These are phyloP conservation scores for Meyerozyma guilliermondii DNA, from an alignment of 1,139 yeast genomes.

Conservation along the genomic window DNA sequence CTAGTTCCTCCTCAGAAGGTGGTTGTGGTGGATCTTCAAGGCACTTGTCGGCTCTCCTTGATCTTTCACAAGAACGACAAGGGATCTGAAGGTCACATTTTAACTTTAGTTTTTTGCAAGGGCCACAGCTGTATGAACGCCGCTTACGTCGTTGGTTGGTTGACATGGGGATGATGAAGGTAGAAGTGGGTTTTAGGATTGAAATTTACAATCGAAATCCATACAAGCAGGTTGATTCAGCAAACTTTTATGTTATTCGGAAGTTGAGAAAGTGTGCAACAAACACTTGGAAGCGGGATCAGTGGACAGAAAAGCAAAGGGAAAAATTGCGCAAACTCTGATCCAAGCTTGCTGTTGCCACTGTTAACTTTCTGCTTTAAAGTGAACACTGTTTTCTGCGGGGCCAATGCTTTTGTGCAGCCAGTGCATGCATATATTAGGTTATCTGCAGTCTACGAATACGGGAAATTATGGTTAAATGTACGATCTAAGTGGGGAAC, in stretches of 20 bases:
- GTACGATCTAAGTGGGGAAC: not conserved
- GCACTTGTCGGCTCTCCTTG: conserved; percentile 37
- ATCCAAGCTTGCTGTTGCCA: no score
- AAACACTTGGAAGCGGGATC: no score
- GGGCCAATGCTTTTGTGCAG: not conserved
- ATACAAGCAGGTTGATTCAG: no score
- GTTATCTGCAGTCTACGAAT: not conserved
- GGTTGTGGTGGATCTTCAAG: conserved; percentile 41
- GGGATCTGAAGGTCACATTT: conserved; percentile 49
- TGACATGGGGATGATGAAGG: not conserved
- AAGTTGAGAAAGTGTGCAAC: no score
- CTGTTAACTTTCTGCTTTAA: no score
- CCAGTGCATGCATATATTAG: not conserved
- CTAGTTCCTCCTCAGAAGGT: conserved; percentile 27
- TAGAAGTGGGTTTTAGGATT: not conserved
- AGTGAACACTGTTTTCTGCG: not conserved
- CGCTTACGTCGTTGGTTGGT: conserved; percentile 27
- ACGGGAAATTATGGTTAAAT: not conserved
- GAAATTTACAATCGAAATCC: no score
- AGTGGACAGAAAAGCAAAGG: no score
- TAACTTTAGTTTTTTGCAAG: conserved; percentile 48
- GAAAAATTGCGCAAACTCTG: no score
- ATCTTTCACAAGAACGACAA: conserved; percentile 44
- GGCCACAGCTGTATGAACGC: conserved; percentile 54
- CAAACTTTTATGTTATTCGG: no score